phyloP scores from a whole-genome alignment of 805 yeast genomes.

The Clavispora vitiphila region DNA sequence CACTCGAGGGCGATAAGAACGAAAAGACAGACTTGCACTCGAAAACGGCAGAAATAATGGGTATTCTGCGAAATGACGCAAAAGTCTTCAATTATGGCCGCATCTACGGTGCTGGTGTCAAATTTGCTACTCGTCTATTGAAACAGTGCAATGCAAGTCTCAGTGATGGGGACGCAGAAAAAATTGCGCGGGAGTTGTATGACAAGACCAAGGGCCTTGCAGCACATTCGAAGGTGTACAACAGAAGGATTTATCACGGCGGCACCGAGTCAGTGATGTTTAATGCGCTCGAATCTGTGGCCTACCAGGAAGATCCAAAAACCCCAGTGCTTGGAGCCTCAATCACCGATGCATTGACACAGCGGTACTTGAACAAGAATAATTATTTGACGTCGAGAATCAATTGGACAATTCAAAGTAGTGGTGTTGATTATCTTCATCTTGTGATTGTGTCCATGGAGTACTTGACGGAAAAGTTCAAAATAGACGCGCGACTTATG shows the following conservation, averaged over 20 bases:
- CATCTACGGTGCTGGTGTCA: constrained; percentile 95
- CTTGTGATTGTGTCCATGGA: constrained; percentile 82
- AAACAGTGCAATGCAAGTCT: constrained; percentile 76
- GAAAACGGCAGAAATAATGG: constrained; percentile 83
- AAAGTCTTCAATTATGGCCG: constrained; percentile 95
- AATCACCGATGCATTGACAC: constrained; percentile 77
- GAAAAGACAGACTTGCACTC: constrained; percentile 95
- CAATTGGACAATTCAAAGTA: constrained; percentile 97
- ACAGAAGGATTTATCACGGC: constrained; percentile 59
- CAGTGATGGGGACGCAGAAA: constrained; percentile 59
- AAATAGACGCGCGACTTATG: constrained; percentile 68
- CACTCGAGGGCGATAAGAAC: constrained; percentile 87
- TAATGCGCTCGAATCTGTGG: constrained; percentile 82
- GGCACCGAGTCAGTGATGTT: constrained; percentile 93
- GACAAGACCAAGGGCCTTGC: constrained; percentile 72
- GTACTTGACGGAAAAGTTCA: constrained; percentile 60
- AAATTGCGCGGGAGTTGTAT: constrained; percentile 64
- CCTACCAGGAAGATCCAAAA: constrained; percentile 70
- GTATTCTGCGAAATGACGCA: constrained; percentile 87
- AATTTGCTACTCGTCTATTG: constrained; percentile 78
- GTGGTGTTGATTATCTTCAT: constrained; percentile 96
- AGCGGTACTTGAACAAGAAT: constrained; percentile 55
- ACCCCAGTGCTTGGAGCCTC: constrained; percentile 95
- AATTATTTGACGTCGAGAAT: constrained; percentile 83
- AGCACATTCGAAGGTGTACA: constrained; percentile 17